A percentile compares a stretch with the other conserved stretches of the same genome.
phyloP scores from a whole-genome alignment of 1,139 yeast genomes.

The Scheffersomyces titani region DNA sequence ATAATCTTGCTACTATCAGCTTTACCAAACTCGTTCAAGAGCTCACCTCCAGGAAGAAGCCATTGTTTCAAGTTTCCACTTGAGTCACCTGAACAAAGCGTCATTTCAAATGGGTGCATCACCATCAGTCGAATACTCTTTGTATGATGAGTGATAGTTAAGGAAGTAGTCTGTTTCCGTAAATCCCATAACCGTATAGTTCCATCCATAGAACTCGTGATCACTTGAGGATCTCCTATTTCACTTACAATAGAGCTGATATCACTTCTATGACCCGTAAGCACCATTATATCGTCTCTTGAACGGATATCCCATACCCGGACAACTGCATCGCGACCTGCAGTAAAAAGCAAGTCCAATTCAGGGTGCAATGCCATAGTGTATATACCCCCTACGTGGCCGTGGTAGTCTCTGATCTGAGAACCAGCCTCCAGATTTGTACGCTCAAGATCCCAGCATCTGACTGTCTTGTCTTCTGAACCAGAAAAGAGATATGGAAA shows the following conservation, averaged over 20 bases:
- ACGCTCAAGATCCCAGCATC: constrained; percentile 95
- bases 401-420: constrained; percentile 82
- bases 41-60: constrained; percentile 76
- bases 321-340: constrained; percentile 86
- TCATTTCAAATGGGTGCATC: constrained; percentile 69
- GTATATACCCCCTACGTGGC: constrained; percentile 90
- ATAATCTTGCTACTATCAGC: constrained; percentile 50
- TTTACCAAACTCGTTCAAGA: constrained; percentile 51
- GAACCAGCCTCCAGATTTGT: constrained; percentile 60
- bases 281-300: constrained; percentile 69
- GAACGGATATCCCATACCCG: constrained; percentile 94
- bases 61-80: constrained; percentile 83
- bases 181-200: constrained; percentile 87
- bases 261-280: constrained; percentile 81
- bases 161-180: constrained; percentile 36
- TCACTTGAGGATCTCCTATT: constrained; percentile 78
- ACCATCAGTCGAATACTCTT: constrained; percentile 77
- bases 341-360: constrained; percentile 81
- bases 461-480: constrained; percentile 91
- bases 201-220: constrained; percentile 82
- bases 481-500: constrained; percentile 91
- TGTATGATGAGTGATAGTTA: constrained; percentile 80
- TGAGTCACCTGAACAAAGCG: constrained; percentile 75
- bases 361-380: constrained; percentile 85
- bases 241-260: constrained; percentile 70